These are phyloP conservation scores for Epichloe sp. DNA, from an alignment of 2,329 filamentous ascomycete species.

Conservation along the genomic window DNA sequence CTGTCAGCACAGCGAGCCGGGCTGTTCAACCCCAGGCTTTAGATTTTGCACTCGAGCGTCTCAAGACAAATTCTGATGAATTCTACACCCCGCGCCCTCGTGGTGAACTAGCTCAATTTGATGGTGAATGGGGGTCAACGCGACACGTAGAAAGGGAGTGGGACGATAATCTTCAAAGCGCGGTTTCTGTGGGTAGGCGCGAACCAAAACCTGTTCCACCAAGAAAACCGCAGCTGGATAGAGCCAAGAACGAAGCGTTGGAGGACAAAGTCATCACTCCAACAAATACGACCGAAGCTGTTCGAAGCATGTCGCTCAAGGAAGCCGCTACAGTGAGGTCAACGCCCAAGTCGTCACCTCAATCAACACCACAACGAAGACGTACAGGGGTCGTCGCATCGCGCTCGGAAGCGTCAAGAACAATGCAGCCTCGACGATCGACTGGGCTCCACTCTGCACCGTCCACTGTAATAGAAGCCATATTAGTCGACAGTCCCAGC, in stretches of 20 bases:
- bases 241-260: conserved; percentile 19
- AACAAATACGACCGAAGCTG: conserved; percentile 37
- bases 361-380: conserved; percentile 8
- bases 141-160: conserved; percentile 40
- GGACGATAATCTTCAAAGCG: conserved; percentile 39
- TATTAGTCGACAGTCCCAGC: conserved; percentile 36
- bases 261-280: conserved; percentile 35
- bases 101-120: conserved; percentile 40
- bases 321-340: conserved; percentile 24
- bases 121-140: conserved; percentile 43
- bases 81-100: conserved; percentile 29
- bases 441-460: conserved; percentile 39
- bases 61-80: conserved; percentile 27
- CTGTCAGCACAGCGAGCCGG: conserved; percentile 12
- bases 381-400: conserved; percentile 18
- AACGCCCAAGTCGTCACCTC: conserved; percentile 25
- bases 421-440: conserved; percentile 32
- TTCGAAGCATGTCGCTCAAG: conserved; percentile 33
- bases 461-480: conserved; percentile 45
- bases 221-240: neutral
- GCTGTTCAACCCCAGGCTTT: conserved; percentile 19
- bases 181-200: conserved; percentile 39
- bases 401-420: conserved; percentile 26
- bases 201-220: conserved; percentile 9
- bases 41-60: conserved; percentile 28